Percentiles rank a stretch among this genome's conserved stretches.
phyloP scores from a whole-genome alignment of 2,329 filamentous ascomycete genomes.

The Aspergillus alliaceus region DNA sequence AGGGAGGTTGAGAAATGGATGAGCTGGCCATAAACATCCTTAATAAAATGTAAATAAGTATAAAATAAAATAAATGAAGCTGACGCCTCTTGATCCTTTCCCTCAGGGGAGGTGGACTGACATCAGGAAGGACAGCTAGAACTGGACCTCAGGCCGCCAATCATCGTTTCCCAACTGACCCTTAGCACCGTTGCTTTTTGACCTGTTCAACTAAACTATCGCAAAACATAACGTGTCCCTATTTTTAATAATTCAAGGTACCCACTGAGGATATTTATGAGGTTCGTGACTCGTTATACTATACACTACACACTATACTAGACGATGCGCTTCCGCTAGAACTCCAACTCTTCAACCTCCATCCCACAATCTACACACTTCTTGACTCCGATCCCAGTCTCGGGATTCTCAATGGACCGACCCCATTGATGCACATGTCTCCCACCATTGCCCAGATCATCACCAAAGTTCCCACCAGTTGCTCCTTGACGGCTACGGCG shows the following conservation, averaged over 20 bases:
- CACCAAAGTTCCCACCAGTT: conserved; percentile 66
- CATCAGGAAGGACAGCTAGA: neutral
- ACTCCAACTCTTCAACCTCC: conserved; percentile 31
- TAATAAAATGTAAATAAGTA: neutral
- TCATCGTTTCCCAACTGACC: neutral
- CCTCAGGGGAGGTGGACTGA: neutral
- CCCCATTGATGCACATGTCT: conserved; percentile 91
- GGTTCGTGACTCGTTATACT: neutral
- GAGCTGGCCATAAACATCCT: neutral
- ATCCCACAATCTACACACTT: conserved; percentile 67
- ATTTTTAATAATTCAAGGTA: neutral
- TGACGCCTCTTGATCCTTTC: neutral
- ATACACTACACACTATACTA: neutral
- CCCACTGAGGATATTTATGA: neutral
- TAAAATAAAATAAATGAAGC: neutral
- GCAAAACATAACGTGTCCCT: too few relatives aligned
- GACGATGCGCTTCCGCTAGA: neutral
- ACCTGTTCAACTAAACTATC: neutral
- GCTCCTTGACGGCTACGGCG: conserved; percentile 63
- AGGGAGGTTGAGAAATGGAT: neutral
- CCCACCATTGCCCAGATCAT: conserved; percentile 65
- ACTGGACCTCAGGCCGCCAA: neutral
- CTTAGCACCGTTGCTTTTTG: conserved; percentile 5
- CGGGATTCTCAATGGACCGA: conserved; percentile 56
- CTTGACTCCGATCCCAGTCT: conserved; percentile 66